Evolutionary conservation across 495 filamentous ascomycete genomes (phyloP), one percentile per base, ranked within the genome.

Genomic region (Talaromyces ruber): DNA sequence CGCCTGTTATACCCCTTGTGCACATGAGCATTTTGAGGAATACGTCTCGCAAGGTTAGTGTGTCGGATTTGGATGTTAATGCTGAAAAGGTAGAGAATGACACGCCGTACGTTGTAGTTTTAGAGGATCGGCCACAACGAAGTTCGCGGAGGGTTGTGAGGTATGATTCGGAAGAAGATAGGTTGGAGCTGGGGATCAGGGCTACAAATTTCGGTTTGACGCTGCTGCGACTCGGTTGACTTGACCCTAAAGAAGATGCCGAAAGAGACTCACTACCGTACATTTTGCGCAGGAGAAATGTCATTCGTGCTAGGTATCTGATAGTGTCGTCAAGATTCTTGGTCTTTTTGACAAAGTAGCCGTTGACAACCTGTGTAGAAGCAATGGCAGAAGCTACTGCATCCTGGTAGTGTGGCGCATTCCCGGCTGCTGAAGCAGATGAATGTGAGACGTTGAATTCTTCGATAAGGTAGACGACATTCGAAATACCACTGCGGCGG

Each of bases 11-110:
- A 2, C 89, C 87, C 25, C 81, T 80, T 9, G 84, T 89, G 65
- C 88, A 91, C 90, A 95, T 93, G 56, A 95, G 76, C 89, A 95
- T 93, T 71, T 93, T 93, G 24, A 94, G 69, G 66, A 82, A 93
- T 0, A 93, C 69, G 63, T 95, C 91, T 43, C 89, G 79, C 22
- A 93, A 76, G 3, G 88, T 88, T 51, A 91, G 79, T 47, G 79
- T 78, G 29, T 89, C 87, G 0, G 87, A 90, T 71, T 95, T 95
- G 0, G 86, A 88, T 0, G 84, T 82, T 18, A 95, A 69, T 1
- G 83, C 81, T 0, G 86, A 83, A 66, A 93, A 93, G 4, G 88
- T 86, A 1, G 82, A 69, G 64, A 91, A 92, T 29, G 82, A 89
- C 55, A 92, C 84, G 59, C 89, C 78, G 65, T 88, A 87, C 4